Conservation (phyloP, 176 grass and related monocot genomes). For the Oryza glaberrima region DNA sequence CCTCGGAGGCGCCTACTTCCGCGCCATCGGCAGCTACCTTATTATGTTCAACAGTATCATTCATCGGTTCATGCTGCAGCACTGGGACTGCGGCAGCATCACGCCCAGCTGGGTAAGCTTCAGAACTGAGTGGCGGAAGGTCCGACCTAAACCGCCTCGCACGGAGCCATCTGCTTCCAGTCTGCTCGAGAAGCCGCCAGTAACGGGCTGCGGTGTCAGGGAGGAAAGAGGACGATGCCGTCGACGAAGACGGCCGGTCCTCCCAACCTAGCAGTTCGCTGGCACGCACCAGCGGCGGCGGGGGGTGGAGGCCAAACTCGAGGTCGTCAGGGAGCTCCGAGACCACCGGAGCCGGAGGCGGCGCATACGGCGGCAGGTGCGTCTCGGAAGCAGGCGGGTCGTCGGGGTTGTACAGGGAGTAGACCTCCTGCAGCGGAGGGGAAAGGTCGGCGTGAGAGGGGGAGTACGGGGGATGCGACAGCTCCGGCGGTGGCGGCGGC, state of each 20-base stretch:
- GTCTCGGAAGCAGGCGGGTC: conserved; percentile 37
- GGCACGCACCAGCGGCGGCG: conserved; percentile 42
- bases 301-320: conserved; percentile 49
- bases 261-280: conserved; percentile 50
- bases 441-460: conserved; percentile 32
- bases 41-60: conserved; percentile 44
- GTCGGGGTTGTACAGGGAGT: conserved; percentile 60
- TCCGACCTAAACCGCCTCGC: conserved; percentile 78
- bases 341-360: conserved; percentile 28
- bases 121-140: conserved; percentile 48
- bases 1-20: conserved; percentile 50
- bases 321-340: conserved; percentile 36
- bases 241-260: conserved; percentile 62
- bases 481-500: conserved; percentile 34
- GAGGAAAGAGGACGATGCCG: conserved; percentile 53
- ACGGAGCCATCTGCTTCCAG: conserved; percentile 53
- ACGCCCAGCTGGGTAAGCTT: conserved; percentile 44
- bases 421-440: conserved; percentile 44
- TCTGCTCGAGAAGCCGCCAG: conserved; percentile 67
- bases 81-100: conserved; percentile 26
- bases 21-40: conserved; percentile 46
- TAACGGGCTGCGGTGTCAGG: conserved; percentile 45
- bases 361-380: conserved; percentile 41
- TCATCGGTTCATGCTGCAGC: conserved; percentile 41
- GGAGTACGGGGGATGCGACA: conserved; percentile 40